phyloP scores from a whole-genome alignment of 2,329 filamentous ascomycete genomes.

The Dactylella cylindrospora region DNA sequence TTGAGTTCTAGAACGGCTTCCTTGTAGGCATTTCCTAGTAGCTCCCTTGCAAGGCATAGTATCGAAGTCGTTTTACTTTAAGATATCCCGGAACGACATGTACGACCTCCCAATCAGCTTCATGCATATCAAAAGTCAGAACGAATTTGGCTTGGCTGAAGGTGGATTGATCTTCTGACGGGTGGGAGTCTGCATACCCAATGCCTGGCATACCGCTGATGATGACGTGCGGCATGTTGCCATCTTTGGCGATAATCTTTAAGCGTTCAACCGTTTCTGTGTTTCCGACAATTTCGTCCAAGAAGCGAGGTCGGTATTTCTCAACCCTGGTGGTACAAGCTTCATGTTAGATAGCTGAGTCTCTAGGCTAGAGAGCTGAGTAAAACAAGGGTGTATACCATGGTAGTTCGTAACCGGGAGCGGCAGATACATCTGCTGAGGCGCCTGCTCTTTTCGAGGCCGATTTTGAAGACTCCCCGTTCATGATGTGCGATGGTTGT shows the following conservation, averaged over 20 bases:
- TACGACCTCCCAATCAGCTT: slow-evolving; percentile 26
- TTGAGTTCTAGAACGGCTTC: slow-evolving; percentile 96
- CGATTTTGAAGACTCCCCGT: slow-evolving; percentile 46
- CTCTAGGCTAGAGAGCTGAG: slow-evolving; percentile 3
- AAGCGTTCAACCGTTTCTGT: slow-evolving; percentile 95
- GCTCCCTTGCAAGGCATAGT: slow-evolving; percentile 84
- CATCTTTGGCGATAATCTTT: slow-evolving; percentile 97
- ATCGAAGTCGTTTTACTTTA: slow-evolving; percentile 84
- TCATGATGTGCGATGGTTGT: slow-evolving; percentile 21
- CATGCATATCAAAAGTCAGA: slow-evolving; percentile 2
- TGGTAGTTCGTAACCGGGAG: slow-evolving; percentile 68
- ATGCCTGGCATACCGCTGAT: slow-evolving; percentile 99
- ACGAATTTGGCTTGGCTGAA: not conserved
- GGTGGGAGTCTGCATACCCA: slow-evolving; percentile 55
- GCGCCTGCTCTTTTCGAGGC: slow-evolving; percentile 31
- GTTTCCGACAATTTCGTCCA: slow-evolving; percentile 97
- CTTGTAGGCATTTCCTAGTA: slow-evolving; percentile 91
- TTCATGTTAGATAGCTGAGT: slow-evolving; percentile 4
- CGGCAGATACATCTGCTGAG: slow-evolving; percentile 23
- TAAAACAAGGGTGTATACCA: slow-evolving; percentile 59
- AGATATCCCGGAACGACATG: slow-evolving; percentile 8
- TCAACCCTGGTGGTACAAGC: slow-evolving; percentile 70
- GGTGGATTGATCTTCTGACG: not conserved
- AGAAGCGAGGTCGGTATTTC: slow-evolving; percentile 91
- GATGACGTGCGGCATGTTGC: slow-evolving; percentile 99